Evolutionary conservation across 176 grass and related monocot species (phyloP), one percentile per base, ranked within the genome.

Genomic region (Tillandsia fasciculata): DNA sequence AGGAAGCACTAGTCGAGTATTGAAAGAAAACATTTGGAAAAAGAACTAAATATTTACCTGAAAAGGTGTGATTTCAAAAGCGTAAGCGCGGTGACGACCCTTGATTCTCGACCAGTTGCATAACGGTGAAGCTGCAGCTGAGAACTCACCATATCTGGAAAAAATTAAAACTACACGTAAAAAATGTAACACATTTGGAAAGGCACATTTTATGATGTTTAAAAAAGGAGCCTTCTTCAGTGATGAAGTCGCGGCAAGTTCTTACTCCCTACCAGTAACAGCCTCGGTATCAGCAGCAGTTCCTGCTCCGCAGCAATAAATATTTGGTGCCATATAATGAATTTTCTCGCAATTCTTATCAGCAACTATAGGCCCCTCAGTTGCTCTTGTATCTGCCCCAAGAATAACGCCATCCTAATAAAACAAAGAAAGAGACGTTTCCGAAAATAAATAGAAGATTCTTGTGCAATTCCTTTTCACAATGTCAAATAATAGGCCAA

Each of bases 271-370:
- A 89, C 86, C 93, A 64, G 89, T 92, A 24, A 92, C 86, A 48
- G 86, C 84, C 64, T 92, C 86, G 0, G 86, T 97, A 42, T 97
- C 89, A 56, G 93, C 89, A 79, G 89, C 86, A 85, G 93, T 92
- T 80, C 86, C 89, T 52, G 93, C 89, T 79, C 93, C 89, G 68
- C 89, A 97, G 52, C 89, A 97, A 63, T 90, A 97, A 65, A 92
- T 97, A 52, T 97, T 97, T n/a, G 89, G 89, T 33, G 93, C 89
- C 89, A 97, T 92, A 48, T 74, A 97, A 50, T 92, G 93, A 48
- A 97, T 90, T 73, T 90, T 97, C 71, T 97, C 89, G 51, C 89
- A 97, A 69, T 97, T 92, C 66, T 96, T 97, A 33, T 97, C 92
- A 42, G 92, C 92, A 77, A 96, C 88, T 66, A 96, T 91, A 70